These are phyloP conservation scores for Phytophthora pinifolia DNA, from an alignment of 352 stramenopile genomes.

Conservation along the genomic window DNA sequence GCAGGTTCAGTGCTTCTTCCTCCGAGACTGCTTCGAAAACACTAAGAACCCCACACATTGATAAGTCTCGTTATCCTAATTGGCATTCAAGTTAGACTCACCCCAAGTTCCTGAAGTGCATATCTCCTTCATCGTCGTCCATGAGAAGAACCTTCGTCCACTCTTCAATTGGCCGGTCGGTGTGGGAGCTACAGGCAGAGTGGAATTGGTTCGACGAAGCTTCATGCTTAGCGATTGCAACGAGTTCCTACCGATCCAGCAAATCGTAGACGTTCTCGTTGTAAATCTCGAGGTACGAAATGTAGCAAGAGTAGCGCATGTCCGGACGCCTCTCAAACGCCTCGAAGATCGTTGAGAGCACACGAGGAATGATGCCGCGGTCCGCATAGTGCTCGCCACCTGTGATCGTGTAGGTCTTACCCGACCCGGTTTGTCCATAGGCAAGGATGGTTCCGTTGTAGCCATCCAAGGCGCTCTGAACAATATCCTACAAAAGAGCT, in stretches of 20 bases:
- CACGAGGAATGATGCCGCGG: constrained; percentile 93
- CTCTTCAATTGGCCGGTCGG: constrained; percentile 70
- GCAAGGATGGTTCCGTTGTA: constrained; percentile 79
- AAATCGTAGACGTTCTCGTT: constrained; percentile 96
- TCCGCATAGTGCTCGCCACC: constrained; percentile 93
- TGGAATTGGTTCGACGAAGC: background rate
- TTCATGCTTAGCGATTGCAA: background rate
- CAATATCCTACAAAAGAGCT: constrained; percentile 73
- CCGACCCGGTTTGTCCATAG: constrained; percentile 70
- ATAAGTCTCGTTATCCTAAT: background rate
- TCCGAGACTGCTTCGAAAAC: constrained; percentile 85
- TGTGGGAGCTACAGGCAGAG: constrained; percentile 46
- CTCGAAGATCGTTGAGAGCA: constrained; percentile 93
- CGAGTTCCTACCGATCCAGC: constrained; percentile 52
- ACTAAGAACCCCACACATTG: constrained; percentile 20
- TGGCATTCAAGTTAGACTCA: constrained; percentile 4
- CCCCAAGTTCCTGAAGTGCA: constrained; percentile 81
- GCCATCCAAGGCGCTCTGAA: constrained; percentile 62
- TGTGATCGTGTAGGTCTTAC: constrained; percentile 83
- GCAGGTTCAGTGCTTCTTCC: constrained; percentile 94
- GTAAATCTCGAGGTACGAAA: constrained; percentile 98
- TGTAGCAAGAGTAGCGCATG: constrained; percentile 83
- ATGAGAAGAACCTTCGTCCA: constrained; percentile 82
- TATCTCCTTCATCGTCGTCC: constrained; percentile 78
- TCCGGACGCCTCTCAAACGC: constrained; percentile 60